These are phyloP conservation scores for Chaetomidium leptoderma DNA, from an alignment of 495 filamentous ascomycete genomes.

Conservation along the genomic window DNA sequence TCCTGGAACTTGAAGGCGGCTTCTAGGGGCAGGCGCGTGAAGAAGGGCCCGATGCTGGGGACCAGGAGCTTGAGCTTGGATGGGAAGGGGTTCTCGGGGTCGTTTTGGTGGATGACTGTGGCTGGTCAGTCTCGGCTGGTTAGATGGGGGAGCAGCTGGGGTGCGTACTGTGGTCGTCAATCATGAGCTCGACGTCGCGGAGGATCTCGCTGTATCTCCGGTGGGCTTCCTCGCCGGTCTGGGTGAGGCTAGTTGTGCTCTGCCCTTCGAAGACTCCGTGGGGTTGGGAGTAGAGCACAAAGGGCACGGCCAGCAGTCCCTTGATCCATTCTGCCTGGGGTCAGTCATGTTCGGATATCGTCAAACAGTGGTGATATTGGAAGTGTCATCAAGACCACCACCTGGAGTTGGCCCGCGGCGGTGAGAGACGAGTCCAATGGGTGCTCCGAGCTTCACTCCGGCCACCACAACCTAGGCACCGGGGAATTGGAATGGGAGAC, in stretches of 20 bases:
- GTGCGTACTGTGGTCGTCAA: conserved; percentile 81
- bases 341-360: neutral
- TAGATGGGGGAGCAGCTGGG: neutral
- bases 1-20: conserved; percentile 93
- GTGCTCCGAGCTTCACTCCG: neutral
- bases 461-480: conserved; percentile 12
- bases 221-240: conserved; percentile 64
- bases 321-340: conserved; percentile 57
- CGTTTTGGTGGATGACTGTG: conserved; percentile 67
- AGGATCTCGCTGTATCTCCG: conserved; percentile 92
- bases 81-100: conserved; percentile 52
- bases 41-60: conserved; percentile 84
- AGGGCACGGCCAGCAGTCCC: conserved; percentile 90
- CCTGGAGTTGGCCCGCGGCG: no score
- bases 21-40: conserved; percentile 78
- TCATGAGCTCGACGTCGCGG: conserved; percentile 83
- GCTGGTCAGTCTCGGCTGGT: conserved; percentile 3
- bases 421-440: no score
- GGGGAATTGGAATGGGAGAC: neutral
- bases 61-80: conserved; percentile 94
- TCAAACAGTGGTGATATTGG: no score
- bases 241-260: conserved; percentile 50
- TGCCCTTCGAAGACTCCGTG: conserved; percentile 67
- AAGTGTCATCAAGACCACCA: neutral
- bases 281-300: conserved; percentile 93